phyloP scores from a whole-genome alignment of 495 filamentous ascomycete genomes.

The Viridothelium virens region DNA sequence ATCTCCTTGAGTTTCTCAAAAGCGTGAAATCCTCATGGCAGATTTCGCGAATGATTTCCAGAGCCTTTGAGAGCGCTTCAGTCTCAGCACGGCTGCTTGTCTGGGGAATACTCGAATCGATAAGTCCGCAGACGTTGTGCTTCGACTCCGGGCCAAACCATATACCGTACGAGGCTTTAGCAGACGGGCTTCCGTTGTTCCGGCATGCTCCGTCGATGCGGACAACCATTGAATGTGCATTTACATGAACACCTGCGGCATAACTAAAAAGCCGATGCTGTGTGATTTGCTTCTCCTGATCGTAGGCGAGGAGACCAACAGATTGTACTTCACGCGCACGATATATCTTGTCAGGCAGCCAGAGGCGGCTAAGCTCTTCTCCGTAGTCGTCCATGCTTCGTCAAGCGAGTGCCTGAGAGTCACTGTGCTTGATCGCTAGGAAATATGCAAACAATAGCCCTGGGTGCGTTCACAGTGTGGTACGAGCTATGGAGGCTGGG shows the following conservation, averaged over 20 bases:
- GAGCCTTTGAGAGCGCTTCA: slow-evolving; percentile 9
- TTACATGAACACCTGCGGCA: not conserved
- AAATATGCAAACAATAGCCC: not conserved
- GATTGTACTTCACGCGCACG: not conserved
- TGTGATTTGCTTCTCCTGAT: not conserved
- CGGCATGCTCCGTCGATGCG: not conserved
- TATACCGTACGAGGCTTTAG: not conserved
- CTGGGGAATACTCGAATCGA: slow-evolving; percentile 7
- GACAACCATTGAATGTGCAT: not conserved
- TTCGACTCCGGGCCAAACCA: not conserved
- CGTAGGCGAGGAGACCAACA: not conserved
- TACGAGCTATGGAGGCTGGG: not conserved
- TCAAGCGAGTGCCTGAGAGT: not conserved
- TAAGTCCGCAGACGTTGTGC: not conserved
- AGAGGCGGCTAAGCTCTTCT: not conserved
- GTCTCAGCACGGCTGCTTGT: slow-evolving; percentile 11
- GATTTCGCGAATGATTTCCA: slow-evolving; percentile 3
- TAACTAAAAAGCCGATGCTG: not conserved
- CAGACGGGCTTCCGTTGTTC: not conserved
- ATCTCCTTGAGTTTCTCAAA: slow-evolving; percentile 8
- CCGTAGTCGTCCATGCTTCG: not conserved
- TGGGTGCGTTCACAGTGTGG: not conserved
- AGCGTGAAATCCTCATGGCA: slow-evolving; percentile 24
- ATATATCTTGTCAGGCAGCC: not conserved
- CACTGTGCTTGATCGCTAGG: not conserved